Evolutionary conservation across 179 eudicot genomes (phyloP).

Genomic region (Drosera spatulata): DNA sequence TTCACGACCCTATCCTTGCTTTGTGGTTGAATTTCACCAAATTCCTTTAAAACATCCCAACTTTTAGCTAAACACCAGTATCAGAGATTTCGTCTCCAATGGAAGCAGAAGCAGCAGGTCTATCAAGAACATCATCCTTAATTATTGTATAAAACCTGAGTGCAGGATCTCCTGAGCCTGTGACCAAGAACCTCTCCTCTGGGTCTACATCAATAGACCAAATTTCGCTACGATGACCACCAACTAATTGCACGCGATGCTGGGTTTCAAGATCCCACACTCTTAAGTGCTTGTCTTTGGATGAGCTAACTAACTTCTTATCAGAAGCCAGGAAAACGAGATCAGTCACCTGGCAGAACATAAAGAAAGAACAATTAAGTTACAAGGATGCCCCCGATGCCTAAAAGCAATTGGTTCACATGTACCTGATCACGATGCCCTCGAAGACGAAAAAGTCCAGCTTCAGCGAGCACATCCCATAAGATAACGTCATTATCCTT

Average conservation of each 20-base stretch:
- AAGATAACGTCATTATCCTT: conserved; percentile 87
- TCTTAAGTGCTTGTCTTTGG: conserved; percentile 92
- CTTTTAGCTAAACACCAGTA: conserved; percentile 26
- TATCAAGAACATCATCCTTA: conserved; percentile 37
- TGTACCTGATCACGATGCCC: conserved; percentile 98
- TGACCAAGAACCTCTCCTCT: conserved; percentile 68
- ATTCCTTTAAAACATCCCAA: conserved; percentile 75
- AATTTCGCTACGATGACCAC: conserved; percentile 98
- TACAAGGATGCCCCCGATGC: no score
- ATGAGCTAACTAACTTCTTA: conserved; percentile 78
- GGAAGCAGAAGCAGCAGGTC: conserved; percentile 14
- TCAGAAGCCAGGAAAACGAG: conserved; percentile 78
- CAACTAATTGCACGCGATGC: conserved; percentile 82
- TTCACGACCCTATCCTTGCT: conserved; percentile 86
- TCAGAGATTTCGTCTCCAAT: conserved; percentile 20
- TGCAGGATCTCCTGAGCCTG: conserved; percentile 89
- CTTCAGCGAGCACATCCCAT: conserved; percentile 98
- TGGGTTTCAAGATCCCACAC: conserved; percentile 99
- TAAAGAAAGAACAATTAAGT: neutral
- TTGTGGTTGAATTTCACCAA: conserved; percentile 83
- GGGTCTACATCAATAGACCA: conserved; percentile 87
- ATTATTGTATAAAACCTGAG: conserved; percentile 62
- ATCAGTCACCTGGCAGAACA: conserved; percentile 62
- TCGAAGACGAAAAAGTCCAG: conserved; percentile 90
- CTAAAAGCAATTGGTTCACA: no score